A percentile compares a stretch with the other conserved stretches of the same genome.
Evolutionary conservation across 345 rosid genomes (phyloP).

Genomic region (Ceriops zippeliana): DNA sequence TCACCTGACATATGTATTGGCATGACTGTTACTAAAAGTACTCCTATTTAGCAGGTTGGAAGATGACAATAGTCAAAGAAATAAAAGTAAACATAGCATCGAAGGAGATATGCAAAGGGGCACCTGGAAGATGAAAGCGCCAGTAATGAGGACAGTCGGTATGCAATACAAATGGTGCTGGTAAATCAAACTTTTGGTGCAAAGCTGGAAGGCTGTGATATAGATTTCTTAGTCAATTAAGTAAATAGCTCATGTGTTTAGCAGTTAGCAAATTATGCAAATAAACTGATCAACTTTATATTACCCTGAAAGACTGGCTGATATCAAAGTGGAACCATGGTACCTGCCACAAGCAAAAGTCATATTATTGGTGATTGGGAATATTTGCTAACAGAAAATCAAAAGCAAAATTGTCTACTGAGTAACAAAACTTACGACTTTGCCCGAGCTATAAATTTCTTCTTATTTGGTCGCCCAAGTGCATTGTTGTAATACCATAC

Average conservation of each 20-base stretch:
- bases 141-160: constrained; percentile 99
- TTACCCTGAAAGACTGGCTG: constrained; percentile 99
- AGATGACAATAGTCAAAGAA: background rate
- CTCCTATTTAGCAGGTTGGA: background rate
- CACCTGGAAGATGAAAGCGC: constrained; percentile 89
- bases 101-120: background rate
- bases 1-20: constrained; percentile 56
- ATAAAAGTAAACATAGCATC: background rate
- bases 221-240: constrained; percentile 11
- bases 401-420: background rate
- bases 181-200: constrained; percentile 93
- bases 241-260: constrained; percentile 5
- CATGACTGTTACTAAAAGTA: background rate
- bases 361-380: constrained; percentile 12
- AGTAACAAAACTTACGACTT: constrained; percentile 47
- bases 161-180: constrained; percentile 88
- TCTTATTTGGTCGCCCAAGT: constrained; percentile 78
- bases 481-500: constrained; percentile 93
- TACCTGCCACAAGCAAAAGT: constrained; percentile 44
- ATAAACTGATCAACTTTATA: background rate
- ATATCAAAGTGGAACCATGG: constrained; percentile 85
- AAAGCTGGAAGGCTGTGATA: constrained; percentile 67
- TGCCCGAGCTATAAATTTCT: constrained; percentile 71
- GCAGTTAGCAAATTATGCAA: background rate
- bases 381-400: constrained; percentile 7